phyloP scores from a whole-genome alignment of 2,329 filamentous ascomycete genomes.

The Whalleya microplaca region DNA sequence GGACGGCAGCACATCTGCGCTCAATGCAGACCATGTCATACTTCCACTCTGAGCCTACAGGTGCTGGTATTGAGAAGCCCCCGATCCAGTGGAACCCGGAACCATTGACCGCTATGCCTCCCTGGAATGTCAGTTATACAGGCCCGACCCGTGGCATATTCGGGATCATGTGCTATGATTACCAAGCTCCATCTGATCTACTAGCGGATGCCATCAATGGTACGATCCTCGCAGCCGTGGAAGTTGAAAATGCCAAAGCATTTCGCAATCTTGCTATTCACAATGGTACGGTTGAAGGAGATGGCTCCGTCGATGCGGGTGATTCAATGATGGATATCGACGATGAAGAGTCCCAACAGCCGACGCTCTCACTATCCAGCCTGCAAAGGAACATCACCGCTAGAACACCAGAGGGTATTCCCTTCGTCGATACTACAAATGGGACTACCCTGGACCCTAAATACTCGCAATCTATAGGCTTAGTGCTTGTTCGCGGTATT shows the following conservation, averaged over 20 bases:
- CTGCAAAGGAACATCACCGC: conserved; percentile 37
- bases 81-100: conserved; percentile 52
- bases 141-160: conserved; percentile 56
- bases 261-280: conserved; percentile 40
- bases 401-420: conserved; percentile 58
- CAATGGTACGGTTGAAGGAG: conserved; percentile 21
- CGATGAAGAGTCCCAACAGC: conserved; percentile 10
- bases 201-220: conserved; percentile 71
- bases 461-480: conserved; percentile 62
- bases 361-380: conserved; percentile 7
- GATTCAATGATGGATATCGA: conserved; percentile 30
- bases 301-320: conserved; percentile 4
- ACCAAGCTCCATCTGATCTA: conserved; percentile 61
- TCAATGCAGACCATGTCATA: conserved; percentile 82
- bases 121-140: conserved; percentile 66
- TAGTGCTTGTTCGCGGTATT: conserved; percentile 72
- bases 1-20: conserved; percentile 68
- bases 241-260: conserved; percentile 58
- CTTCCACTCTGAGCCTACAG: conserved; percentile 58
- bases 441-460: conserved; percentile 62
- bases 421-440: conserved; percentile 61
- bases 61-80: conserved; percentile 16
- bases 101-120: conserved; percentile 59
- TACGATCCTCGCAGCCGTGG: conserved; percentile 68
- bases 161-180: conserved; percentile 71